Evolutionary conservation across 345 rosid species (phyloP).

Genomic region (Ailanthus altissimus): DNA sequence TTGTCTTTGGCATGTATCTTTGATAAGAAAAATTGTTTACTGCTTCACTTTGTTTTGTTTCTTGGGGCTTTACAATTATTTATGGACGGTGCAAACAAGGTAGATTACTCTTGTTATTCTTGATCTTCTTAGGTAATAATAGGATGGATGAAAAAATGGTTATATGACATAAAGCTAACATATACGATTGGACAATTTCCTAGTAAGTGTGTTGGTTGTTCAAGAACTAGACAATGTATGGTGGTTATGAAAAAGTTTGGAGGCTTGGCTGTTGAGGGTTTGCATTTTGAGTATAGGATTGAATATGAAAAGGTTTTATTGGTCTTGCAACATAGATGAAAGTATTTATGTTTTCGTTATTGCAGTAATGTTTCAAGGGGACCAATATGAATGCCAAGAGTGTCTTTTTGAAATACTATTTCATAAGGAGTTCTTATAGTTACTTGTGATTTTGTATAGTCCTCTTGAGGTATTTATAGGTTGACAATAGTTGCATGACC

Average conservation of each 20-base stretch:
- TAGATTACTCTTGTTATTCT: background rate
- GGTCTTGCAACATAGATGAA: too few relatives aligned
- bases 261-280: background rate
- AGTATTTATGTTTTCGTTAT: too few relatives aligned
- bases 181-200: background rate
- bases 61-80: background rate
- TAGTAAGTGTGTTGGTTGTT: background rate
- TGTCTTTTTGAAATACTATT: too few relatives aligned
- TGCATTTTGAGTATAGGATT: too few relatives aligned
- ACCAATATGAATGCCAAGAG: too few relatives aligned
- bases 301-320: too few relatives aligned
- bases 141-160: background rate
- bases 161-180: background rate
- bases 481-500: too few relatives aligned
- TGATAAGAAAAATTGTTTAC: background rate
- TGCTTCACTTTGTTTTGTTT: background rate
- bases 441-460: too few relatives aligned
- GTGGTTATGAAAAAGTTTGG: background rate
- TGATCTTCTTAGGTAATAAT: background rate
- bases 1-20: background rate
- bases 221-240: too few relatives aligned
- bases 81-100: background rate
- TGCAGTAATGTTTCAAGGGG: too few relatives aligned
- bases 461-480: too few relatives aligned
- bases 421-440: too few relatives aligned